These are phyloP conservation scores for Caryopteris hybrid DNA, from an alignment of 305 asterid species.

Conservation along the genomic window DNA sequence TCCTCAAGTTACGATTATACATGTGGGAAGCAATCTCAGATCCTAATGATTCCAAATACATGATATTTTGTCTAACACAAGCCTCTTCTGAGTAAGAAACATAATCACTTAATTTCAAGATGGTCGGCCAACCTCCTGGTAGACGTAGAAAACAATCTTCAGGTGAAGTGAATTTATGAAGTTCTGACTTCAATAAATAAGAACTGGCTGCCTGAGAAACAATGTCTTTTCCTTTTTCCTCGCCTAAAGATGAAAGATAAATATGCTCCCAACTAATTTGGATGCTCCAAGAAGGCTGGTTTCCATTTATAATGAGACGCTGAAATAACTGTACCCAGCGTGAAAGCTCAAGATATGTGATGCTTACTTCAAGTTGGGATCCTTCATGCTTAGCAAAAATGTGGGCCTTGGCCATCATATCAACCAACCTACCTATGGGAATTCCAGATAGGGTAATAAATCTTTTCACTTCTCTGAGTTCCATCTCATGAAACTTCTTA, in stretches of 20 bases:
- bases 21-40: constrained; percentile 45
- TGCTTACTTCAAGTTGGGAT: constrained; percentile 45
- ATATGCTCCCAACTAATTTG: constrained; percentile 87
- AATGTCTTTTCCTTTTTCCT: constrained; percentile 56
- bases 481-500: constrained; percentile 39
- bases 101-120: constrained; percentile 68
- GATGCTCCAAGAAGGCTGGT: constrained; percentile 76
- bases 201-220: constrained; percentile 47
- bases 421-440: constrained; percentile 64
- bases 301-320: constrained; percentile 69
- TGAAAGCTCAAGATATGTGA: constrained; percentile 87
- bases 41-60: constrained; percentile 74
- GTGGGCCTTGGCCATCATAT: constrained; percentile 89
- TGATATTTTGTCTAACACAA: constrained; percentile 61
- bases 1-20: constrained; percentile 15
- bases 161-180: constrained; percentile 34
- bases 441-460: constrained; percentile 75
- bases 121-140: constrained; percentile 97
- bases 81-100: constrained; percentile 65
- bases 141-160: constrained; percentile 48
- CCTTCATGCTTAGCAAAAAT: constrained; percentile 71
- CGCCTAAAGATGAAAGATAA: constrained; percentile 87
- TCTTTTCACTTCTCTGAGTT: constrained; percentile 70
- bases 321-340: constrained; percentile 91
- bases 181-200: constrained; percentile 40